Conservation (phyloP, 495 filamentous ascomycete species). For the Aspergillus hancockii region DNA sequence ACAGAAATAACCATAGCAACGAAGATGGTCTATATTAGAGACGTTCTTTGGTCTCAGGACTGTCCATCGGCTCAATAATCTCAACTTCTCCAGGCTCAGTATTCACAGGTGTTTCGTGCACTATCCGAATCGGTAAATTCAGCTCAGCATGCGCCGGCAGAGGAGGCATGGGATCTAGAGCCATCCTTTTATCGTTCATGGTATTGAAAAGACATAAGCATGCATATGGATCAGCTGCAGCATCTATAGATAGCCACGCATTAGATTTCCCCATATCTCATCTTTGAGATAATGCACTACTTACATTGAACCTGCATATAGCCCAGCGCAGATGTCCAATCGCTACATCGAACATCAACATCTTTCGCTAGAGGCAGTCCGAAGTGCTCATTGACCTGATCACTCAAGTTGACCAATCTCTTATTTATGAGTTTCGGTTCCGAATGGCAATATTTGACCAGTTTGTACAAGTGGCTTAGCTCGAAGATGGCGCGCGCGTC, state of each 20-base stretch:
- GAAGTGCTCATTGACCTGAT: constrained; percentile 69
- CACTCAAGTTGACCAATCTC: constrained; percentile 62
- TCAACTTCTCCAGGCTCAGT: constrained; percentile 20
- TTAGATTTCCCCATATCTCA: constrained; percentile 13
- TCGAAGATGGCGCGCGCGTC: constrained; percentile 69
- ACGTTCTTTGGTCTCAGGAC: background rate
- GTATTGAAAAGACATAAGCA: constrained; percentile 69
- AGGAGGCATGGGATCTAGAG: constrained; percentile 68
- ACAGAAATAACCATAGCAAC: background rate
- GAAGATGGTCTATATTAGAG: background rate
- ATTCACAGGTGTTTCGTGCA: constrained; percentile 33
- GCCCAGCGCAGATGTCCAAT: constrained; percentile 66
- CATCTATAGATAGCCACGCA: constrained; percentile 52
- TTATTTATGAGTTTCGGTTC: constrained; percentile 62
- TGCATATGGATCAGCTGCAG: constrained; percentile 82
- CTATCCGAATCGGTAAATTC: constrained; percentile 58
- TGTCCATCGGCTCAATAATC: constrained; percentile 4
- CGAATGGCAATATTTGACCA: constrained; percentile 62
- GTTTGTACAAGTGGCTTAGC: constrained; percentile 74
- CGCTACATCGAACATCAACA: constrained; percentile 61
- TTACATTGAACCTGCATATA: constrained; percentile 73
- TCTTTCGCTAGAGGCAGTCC: constrained; percentile 78
- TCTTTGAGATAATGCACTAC: constrained; percentile 25
- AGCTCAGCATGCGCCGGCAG: constrained; percentile 67
- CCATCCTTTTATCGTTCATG: constrained; percentile 65